A percentile compares a stretch with the other conserved stretches of the same genome.
Conservation (phyloP, 805 yeast species). For the Brettanomyces naardenensis region DNA sequence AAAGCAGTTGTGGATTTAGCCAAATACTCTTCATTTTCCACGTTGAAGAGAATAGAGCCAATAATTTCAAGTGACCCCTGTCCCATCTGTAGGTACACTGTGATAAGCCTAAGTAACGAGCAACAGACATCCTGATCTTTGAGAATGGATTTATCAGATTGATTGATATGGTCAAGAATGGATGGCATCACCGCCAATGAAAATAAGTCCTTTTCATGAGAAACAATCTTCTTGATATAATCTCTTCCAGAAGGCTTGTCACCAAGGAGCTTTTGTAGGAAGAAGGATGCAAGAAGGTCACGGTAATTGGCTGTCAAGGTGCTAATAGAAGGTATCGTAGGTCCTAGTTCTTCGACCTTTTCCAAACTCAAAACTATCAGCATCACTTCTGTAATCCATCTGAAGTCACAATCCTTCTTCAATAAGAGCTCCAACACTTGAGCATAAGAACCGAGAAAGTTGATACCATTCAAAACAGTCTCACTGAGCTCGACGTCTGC, state of each 20-base stretch:
- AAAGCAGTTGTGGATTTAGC: background rate
- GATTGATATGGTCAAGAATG: conserved; percentile 21
- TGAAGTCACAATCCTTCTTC: background rate
- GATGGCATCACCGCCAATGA: conserved; percentile 19
- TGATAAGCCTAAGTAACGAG: too few species aligned
- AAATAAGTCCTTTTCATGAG: conserved; percentile 7
- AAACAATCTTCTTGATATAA: conserved; percentile 7
- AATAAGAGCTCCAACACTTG: background rate
- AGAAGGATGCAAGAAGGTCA: too few species aligned
- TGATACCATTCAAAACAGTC: conserved; percentile 1
- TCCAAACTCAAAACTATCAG: background rate
- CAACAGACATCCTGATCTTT: too few species aligned
- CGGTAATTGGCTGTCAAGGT: too few species aligned
- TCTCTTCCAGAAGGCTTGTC: too few species aligned
- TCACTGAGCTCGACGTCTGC: background rate
- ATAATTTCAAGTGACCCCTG: background rate
- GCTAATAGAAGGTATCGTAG: too few species aligned
- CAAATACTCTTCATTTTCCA: background rate
- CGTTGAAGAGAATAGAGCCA: background rate
- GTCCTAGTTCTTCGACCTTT: too few species aligned
- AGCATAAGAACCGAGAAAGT: conserved; percentile 6
- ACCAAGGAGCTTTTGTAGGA: too few species aligned
- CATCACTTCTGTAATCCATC: conserved; percentile 3
- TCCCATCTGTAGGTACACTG: too few species aligned
- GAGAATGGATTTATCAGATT: too few species aligned